A percentile compares a stretch with the other conserved stretches of the same genome.
phyloP scores from a whole-genome alignment of 176 grass and related monocot genomes.

The Dendrocalamus sinicus region DNA sequence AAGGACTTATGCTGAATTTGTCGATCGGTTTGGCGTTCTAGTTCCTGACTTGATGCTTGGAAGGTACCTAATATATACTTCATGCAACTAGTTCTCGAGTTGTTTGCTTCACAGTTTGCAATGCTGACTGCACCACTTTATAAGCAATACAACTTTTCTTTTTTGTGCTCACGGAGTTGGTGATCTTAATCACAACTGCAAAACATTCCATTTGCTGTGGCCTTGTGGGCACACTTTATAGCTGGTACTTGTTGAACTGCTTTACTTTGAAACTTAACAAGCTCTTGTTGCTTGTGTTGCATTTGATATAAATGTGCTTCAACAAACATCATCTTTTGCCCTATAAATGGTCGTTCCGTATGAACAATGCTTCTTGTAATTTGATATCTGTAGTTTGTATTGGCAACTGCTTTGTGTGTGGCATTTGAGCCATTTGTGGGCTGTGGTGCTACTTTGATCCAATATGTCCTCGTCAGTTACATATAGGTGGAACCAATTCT shows the following conservation, averaged over 20 bases:
- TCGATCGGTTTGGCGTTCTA: slow-evolving; percentile 92
- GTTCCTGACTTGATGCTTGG: slow-evolving; percentile 71
- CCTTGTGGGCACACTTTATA: neutral
- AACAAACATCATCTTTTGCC: slow-evolving; percentile 17
- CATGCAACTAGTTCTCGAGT: slow-evolving; percentile 33
- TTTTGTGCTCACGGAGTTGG: slow-evolving; percentile 5
- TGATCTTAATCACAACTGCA: slow-evolving; percentile 14
- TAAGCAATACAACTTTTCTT: slow-evolving; percentile 14
- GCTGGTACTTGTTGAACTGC: slow-evolving; percentile 1
- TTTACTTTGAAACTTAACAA: slow-evolving; percentile 13
- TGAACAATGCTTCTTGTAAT: neutral
- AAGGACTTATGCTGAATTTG: slow-evolving; percentile 95
- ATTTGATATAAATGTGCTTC: neutral
- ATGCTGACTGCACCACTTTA: neutral
- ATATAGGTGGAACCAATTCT: neutral
- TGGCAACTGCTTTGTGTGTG: slow-evolving; percentile 8
- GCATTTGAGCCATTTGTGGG: neutral
- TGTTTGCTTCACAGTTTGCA: slow-evolving; percentile 39
- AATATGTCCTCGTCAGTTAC: neutral
- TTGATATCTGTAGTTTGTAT: slow-evolving; percentile 7
- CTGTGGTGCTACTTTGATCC: slow-evolving; percentile 20
- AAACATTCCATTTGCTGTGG: neutral
- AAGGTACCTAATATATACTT: slow-evolving; percentile 57
- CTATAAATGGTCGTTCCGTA: neutral
- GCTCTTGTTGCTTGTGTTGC: neutral